Conservation (phyloP, 2,329 filamentous ascomycete genomes). For the Parascedosporium putredinis region DNA sequence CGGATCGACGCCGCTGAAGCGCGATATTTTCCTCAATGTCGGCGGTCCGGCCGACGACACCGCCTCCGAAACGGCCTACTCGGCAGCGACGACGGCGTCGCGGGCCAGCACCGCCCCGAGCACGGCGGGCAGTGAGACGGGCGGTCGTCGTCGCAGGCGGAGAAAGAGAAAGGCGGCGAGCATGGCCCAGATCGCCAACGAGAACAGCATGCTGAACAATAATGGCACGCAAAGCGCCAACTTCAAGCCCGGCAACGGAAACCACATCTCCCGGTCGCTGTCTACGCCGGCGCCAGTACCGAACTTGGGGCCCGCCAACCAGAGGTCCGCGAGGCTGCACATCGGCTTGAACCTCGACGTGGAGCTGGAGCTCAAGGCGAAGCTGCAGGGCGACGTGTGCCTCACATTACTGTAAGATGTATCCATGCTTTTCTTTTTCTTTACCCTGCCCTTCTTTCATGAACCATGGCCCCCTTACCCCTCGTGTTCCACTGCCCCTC, state of each 20-base stretch:
- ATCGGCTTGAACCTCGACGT: slow-evolving; percentile 67
- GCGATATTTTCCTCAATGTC: slow-evolving; percentile 8
- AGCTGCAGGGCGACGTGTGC: slow-evolving; percentile 65
- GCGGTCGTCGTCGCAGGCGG: slow-evolving; percentile 3
- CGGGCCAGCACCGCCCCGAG: slow-evolving; percentile 7
- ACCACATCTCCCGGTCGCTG: neutral
- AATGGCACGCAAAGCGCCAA: neutral
- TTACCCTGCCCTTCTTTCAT: neutral
- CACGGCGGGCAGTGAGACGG: neutral
- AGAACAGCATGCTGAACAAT: slow-evolving; percentile 1
- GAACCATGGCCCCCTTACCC: neutral
- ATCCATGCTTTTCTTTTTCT: neutral
- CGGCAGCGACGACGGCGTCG: neutral
- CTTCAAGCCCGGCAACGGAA: slow-evolving; percentile 8
- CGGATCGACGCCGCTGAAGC: slow-evolving; percentile 5
- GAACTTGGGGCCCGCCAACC: slow-evolving; percentile 11
- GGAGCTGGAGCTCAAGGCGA: slow-evolving; percentile 68
- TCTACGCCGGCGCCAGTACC: slow-evolving; percentile 2
- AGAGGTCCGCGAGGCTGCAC: slow-evolving; percentile 31
- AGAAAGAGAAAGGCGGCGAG: neutral
- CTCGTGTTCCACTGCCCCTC: too few species aligned
- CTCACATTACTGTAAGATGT: slow-evolving; percentile 49
- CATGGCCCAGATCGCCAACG: neutral
- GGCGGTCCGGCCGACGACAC: slow-evolving; percentile 11
- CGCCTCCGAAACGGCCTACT: slow-evolving; percentile 3